phyloP scores from a whole-genome alignment of 306 rosid genomes.

The Castanea mollissima region DNA sequence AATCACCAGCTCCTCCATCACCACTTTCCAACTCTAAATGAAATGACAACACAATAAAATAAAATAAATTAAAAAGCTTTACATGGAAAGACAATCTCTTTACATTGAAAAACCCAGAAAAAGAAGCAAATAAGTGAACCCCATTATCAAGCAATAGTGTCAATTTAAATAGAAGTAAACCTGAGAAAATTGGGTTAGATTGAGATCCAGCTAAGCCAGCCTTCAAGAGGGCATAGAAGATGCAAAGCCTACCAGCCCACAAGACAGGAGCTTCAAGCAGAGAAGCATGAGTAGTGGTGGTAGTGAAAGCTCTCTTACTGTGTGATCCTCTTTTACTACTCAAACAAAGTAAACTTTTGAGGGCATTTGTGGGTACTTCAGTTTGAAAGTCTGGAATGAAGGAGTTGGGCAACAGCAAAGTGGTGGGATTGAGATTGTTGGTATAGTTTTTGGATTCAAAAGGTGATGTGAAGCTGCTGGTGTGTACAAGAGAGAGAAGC shows the following conservation, averaged over 20 bases:
- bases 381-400: conserved; percentile 36
- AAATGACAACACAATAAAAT: background rate
- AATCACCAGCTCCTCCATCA: conserved; percentile 42
- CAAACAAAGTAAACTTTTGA: conserved; percentile 35
- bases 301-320: background rate
- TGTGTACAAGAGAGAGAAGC: conserved; percentile 58
- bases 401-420: conserved; percentile 40
- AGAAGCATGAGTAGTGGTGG: conserved; percentile 43
- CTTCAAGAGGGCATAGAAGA: conserved; percentile 83
- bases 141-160: background rate
- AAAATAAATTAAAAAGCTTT: background rate
- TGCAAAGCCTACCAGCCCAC: conserved; percentile 83
- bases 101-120: background rate
- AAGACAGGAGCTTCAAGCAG: conserved; percentile 75
- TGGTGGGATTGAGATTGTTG: conserved; percentile 12
- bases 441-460: conserved; percentile 20
- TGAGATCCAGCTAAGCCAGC: conserved; percentile 91
- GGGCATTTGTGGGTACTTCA: conserved; percentile 21
- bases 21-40: conserved; percentile 59
- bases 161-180: conserved; percentile 19
- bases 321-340: conserved; percentile 19
- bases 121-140: background rate
- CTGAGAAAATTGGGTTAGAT: conserved; percentile 74
- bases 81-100: background rate
- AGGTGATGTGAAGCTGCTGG: conserved; percentile 30